A percentile compares a stretch with the other conserved stretches of the same genome.
phyloP scores from a whole-genome alignment of 2,329 filamentous ascomycete genomes.

The Fusarium nygamai region DNA sequence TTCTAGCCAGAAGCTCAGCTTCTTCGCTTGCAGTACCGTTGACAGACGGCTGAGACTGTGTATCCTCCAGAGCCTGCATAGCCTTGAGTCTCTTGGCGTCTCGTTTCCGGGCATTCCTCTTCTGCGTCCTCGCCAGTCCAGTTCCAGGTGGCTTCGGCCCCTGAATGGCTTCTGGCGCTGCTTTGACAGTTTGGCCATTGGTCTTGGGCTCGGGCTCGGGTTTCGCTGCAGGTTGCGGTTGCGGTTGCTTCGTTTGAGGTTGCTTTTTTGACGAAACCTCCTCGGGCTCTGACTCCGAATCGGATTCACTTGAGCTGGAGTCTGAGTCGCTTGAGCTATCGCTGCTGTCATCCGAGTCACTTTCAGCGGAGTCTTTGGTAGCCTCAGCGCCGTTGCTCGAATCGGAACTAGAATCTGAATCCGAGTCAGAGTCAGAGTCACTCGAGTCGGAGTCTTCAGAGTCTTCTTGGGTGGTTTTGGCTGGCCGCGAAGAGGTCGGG shows the following conservation, averaged over 20 bases:
- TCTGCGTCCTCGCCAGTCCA: conserved; percentile 58
- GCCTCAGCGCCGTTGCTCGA: not conserved
- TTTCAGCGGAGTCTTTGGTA: conserved; percentile 14
- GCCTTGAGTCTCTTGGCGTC: conserved; percentile 45
- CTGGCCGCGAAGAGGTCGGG: not conserved
- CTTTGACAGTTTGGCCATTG: not conserved
- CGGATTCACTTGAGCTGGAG: conserved; percentile 38
- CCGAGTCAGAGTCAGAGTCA: conserved; percentile 10
- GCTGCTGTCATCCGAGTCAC: conserved; percentile 21
- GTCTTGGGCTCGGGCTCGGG: not conserved
- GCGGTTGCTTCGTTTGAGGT: not conserved
- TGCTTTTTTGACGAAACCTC: conserved; percentile 49
- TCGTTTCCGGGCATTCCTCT: conserved; percentile 62
- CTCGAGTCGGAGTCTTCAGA: conserved; percentile 17
- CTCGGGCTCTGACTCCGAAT: conserved; percentile 49
- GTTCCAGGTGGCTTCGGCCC: conserved; percentile 45
- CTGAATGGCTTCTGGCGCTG: conserved; percentile 1
- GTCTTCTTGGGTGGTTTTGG: not conserved
- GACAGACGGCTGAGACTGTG: conserved; percentile 31
- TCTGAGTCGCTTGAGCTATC: conserved; percentile 36
- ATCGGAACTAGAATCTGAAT: conserved; percentile 9
- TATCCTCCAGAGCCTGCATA: conserved; percentile 8
- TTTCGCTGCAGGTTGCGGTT: not conserved
- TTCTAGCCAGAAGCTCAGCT: conserved; percentile 51
- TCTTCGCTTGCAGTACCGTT: conserved; percentile 20